phyloP scores from a whole-genome alignment of 306 rosid genomes.

The Astragalus glycyphyllos region DNA sequence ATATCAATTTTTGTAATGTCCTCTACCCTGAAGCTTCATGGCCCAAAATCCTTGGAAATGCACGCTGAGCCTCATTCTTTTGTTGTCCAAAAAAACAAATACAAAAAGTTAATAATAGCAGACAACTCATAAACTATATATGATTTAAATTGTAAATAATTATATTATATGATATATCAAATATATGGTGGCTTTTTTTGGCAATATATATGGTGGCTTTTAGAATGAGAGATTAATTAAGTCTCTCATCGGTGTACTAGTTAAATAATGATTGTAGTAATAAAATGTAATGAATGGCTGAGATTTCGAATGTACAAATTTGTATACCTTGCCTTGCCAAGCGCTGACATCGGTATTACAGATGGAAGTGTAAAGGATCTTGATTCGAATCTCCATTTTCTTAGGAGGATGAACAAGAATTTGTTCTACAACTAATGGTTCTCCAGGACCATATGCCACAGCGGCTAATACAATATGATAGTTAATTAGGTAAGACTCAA shows the following conservation, averaged over 20 bases:
- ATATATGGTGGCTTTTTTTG: no score
- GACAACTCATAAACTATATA: not conserved
- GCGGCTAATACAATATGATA: constrained; percentile 60
- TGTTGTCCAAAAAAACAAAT: no score
- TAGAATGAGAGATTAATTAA: no score
- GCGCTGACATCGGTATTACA: constrained; percentile 85
- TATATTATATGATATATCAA: not conserved
- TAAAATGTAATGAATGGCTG: no score
- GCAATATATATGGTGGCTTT: no score
- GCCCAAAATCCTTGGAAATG: constrained; percentile 81
- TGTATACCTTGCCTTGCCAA: constrained; percentile 72
- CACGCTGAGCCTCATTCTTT: constrained; percentile 67
- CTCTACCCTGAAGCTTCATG: constrained; percentile 88
- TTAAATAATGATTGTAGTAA: no score
- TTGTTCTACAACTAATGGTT: constrained; percentile 68
- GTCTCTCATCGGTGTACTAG: no score
- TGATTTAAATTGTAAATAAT: not conserved
- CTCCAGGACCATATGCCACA: constrained; percentile 68
- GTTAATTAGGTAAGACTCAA: not conserved
- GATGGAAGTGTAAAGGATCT: constrained; percentile 74
- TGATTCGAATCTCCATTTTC: constrained; percentile 80
- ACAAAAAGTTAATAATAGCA: not conserved
- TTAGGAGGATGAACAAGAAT: constrained; percentile 74
- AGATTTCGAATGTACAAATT: not conserved
- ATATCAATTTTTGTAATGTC: not conserved